phyloP scores from a whole-genome alignment of 192 early-diverging fungal genomes.

The Rhizophlyctis rosea region DNA sequence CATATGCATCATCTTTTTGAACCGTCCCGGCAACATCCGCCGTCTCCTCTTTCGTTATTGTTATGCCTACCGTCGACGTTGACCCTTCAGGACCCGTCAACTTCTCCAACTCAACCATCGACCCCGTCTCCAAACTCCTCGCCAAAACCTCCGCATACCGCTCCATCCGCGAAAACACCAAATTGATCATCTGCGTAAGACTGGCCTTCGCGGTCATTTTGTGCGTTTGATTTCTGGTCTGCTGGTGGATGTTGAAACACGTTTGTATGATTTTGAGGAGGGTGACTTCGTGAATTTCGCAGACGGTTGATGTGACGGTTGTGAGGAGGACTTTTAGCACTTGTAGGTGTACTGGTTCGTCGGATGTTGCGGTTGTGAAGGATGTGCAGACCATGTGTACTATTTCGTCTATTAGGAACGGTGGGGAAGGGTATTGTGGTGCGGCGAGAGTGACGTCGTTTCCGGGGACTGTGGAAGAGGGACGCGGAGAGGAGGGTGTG shows the following conservation, averaged over 20 bases:
- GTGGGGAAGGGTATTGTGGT: slow-evolving; percentile 18
- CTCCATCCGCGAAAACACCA: slow-evolving; percentile 58
- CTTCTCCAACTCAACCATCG: slow-evolving; percentile 34
- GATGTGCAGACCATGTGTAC: slow-evolving; percentile 45
- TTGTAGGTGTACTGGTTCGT: slow-evolving; percentile 53
- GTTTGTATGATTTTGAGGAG: slow-evolving; percentile 50
- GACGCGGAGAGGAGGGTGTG: not conserved
- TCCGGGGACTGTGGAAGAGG: slow-evolving; percentile 7
- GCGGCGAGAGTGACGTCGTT: slow-evolving; percentile 17
- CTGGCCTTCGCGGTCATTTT: slow-evolving; percentile 54
- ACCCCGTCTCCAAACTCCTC: slow-evolving; percentile 33
- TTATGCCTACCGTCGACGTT: no score
- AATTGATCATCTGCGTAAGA: slow-evolving; percentile 57
- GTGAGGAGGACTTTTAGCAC: slow-evolving; percentile 57
- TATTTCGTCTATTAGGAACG: slow-evolving; percentile 60
- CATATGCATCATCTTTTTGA: no score
- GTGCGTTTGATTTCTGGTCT: slow-evolving; percentile 36
- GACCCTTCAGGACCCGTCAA: slow-evolving; percentile 19
- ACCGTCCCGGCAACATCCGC: slow-evolving; percentile 6
- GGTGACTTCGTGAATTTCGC: slow-evolving; percentile 49
- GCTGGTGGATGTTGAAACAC: slow-evolving; percentile 50
- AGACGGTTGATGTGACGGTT: slow-evolving; percentile 45
- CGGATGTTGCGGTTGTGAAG: slow-evolving; percentile 36
- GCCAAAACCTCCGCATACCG: slow-evolving; percentile 42
- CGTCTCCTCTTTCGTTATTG: slow-evolving; percentile 9